Evolutionary conservation across 352 stramenopile genomes (phyloP).

Genomic region (Globisporangium orthogonon): DNA sequence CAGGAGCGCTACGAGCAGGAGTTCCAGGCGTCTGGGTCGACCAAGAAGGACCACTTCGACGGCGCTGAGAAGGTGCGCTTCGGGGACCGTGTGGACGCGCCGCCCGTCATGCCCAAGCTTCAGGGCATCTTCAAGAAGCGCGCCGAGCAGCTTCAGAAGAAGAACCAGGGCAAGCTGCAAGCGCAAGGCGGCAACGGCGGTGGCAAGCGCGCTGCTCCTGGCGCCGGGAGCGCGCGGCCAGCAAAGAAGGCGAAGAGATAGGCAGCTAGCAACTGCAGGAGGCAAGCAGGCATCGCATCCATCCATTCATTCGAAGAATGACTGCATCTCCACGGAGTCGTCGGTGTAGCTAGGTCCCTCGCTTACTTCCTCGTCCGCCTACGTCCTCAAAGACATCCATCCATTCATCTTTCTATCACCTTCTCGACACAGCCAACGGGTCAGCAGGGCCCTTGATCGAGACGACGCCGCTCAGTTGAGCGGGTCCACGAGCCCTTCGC

Average conservation of each 20-base stretch:
- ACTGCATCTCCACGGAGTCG: too few species aligned
- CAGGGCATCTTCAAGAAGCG: conserved; percentile 78
- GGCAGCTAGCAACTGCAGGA: background rate
- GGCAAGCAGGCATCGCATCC: background rate
- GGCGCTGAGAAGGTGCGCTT: conserved; percentile 56
- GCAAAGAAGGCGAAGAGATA: conserved; percentile 2
- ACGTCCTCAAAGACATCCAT: too few species aligned
- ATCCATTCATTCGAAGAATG: background rate
- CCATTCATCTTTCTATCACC: too few species aligned
- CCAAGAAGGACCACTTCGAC: conserved; percentile 73
- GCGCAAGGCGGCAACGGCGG: background rate
- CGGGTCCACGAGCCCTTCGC: conserved; percentile 50
- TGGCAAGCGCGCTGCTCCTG: background rate
- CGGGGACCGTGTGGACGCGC: conserved; percentile 74
- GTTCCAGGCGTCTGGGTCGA: conserved; percentile 57
- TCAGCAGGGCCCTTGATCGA: too few species aligned
- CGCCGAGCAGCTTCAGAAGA: conserved; percentile 37
- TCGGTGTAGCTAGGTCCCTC: too few species aligned
- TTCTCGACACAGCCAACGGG: too few species aligned
- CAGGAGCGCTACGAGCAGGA: conserved; percentile 76
- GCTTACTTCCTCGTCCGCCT: too few species aligned
- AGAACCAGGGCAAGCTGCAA: conserved; percentile 9
- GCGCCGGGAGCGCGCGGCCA: background rate
- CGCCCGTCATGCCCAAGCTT: conserved; percentile 76
- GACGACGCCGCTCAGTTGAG: conserved; percentile 13